These are phyloP conservation scores for Graphilbum fragrans DNA, from an alignment of 2,329 filamentous ascomycete genomes.

Conservation along the genomic window DNA sequence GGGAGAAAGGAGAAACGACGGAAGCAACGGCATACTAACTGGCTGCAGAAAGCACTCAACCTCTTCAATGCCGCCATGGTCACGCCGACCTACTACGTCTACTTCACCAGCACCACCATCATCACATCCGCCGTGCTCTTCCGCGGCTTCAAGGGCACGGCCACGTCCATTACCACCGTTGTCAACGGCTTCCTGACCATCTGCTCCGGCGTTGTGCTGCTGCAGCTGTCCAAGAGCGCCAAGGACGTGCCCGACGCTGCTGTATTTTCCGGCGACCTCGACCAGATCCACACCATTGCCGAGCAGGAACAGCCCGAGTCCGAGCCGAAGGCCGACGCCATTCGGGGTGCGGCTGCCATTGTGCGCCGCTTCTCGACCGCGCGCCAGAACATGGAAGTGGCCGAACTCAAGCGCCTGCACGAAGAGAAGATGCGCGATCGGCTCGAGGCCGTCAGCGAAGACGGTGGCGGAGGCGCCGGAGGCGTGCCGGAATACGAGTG, in stretches of 20 bases:
- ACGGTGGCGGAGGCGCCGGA: slow-evolving; percentile 43
- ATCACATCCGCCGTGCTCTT: slow-evolving; percentile 88
- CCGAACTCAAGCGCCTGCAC: slow-evolving; percentile 66
- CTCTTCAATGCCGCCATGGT: slow-evolving; percentile 94
- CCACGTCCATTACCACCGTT: slow-evolving; percentile 70
- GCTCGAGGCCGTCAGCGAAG: slow-evolving; percentile 65
- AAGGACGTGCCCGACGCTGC: slow-evolving; percentile 93
- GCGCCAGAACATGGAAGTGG: slow-evolving; percentile 64
- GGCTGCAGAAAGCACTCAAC: slow-evolving; percentile 82
- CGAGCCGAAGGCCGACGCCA: slow-evolving; percentile 91
- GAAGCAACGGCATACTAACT: no score
- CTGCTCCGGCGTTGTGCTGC: slow-evolving; percentile 78
- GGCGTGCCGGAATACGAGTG: slow-evolving; percentile 56
- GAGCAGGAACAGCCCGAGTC: slow-evolving; percentile 94
- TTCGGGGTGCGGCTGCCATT: slow-evolving; percentile 81
- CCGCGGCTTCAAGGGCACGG: slow-evolving; percentile 82
- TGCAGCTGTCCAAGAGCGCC: slow-evolving; percentile 95
- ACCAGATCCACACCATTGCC: slow-evolving; percentile 90
- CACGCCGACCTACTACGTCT: slow-evolving; percentile 96
- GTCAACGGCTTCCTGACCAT: slow-evolving; percentile 91
- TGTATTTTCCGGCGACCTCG: slow-evolving; percentile 82
- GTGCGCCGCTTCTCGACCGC: slow-evolving; percentile 68
- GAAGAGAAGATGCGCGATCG: slow-evolving; percentile 63
- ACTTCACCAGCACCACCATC: slow-evolving; percentile 93
- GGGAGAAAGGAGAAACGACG: no score